A percentile compares a stretch with the other conserved stretches of the same genome.
These are phyloP conservation scores for Amoeboaphelidium protococcarum DNA, from an alignment of 371 early-diverging fungal genomes.

Conservation along the genomic window DNA sequence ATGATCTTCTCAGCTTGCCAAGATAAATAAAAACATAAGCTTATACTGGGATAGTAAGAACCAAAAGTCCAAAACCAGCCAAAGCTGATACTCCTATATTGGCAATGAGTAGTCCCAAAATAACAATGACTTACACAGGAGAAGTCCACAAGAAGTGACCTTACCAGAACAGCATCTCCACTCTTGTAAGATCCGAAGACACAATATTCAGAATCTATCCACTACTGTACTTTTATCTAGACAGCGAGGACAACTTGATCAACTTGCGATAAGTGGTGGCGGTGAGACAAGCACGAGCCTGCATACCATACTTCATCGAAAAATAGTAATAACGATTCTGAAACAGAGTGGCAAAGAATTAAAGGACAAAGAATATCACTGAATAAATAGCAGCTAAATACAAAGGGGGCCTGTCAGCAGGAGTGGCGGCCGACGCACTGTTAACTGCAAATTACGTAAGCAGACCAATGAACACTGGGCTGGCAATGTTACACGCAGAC, in stretches of 20 bases:
- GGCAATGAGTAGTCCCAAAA: neutral
- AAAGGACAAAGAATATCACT: neutral
- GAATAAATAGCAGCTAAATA: too few species aligned
- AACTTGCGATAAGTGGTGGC: neutral
- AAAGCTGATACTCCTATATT: neutral
- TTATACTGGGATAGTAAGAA: neutral
- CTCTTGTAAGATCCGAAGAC: constrained; percentile 2
- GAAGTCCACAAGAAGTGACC: neutral
- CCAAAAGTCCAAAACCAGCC: constrained; percentile 1
- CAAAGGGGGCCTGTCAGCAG: too few species aligned
- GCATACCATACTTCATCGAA: constrained; percentile 14
- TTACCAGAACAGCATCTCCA: constrained; percentile 1
- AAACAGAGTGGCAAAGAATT: neutral
- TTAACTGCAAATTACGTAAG: too few species aligned
- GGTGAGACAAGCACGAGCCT: constrained; percentile 1
- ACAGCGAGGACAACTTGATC: neutral
- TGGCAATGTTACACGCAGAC: too few species aligned
- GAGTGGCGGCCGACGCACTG: too few species aligned
- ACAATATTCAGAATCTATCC: neutral
- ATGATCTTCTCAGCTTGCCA: neutral
- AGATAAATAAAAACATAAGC: neutral
- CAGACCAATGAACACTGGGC: too few species aligned
- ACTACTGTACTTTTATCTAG: neutral
- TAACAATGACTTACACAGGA: neutral
- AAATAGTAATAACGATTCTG: neutral